A percentile compares a stretch with the other conserved stretches of the same genome.
Evolutionary conservation across 768 basidiomycete species (phyloP).

Genomic region (Infundibulicybe gibba): DNA sequence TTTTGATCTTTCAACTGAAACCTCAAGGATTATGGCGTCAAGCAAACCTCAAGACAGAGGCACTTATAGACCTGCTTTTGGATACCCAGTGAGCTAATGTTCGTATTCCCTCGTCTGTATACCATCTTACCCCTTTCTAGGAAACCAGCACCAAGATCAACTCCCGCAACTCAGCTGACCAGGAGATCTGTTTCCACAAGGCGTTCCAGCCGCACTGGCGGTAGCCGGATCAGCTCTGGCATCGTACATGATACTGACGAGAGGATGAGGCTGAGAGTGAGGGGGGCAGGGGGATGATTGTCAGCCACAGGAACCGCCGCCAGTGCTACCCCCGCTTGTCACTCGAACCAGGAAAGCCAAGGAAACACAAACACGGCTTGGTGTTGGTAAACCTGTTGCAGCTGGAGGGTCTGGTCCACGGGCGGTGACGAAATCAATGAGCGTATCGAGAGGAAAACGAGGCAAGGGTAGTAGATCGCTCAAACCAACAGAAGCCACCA

Average conservation of each 20-base stretch:
- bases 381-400: constrained; percentile 64
- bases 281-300: constrained; percentile 14
- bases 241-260: constrained; percentile 49
- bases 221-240: constrained; percentile 40
- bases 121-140: neutral
- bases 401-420: constrained; percentile 70
- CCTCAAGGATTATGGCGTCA: constrained; percentile 70
- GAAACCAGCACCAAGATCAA: constrained; percentile 14
- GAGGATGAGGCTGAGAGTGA: constrained; percentile 35
- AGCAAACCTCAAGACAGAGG: constrained; percentile 82
- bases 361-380: constrained; percentile 65
- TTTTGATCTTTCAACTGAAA: constrained; percentile 9
- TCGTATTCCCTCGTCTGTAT: constrained; percentile 3
- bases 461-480: constrained; percentile 46
- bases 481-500: constrained; percentile 52
- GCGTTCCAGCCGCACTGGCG: constrained; percentile 31
- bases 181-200: constrained; percentile 32
- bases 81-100: constrained; percentile 42
- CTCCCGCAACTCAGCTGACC: constrained; percentile 5
- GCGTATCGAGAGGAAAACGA: constrained; percentile 45
- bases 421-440: constrained; percentile 56
- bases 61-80: constrained; percentile 70
- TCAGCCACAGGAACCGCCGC: constrained; percentile 20
- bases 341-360: constrained; percentile 66
- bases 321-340: constrained; percentile 7